phyloP scores from a whole-genome alignment of 2,329 filamentous ascomycete species.

The Colletotrichum euphorbiae region DNA sequence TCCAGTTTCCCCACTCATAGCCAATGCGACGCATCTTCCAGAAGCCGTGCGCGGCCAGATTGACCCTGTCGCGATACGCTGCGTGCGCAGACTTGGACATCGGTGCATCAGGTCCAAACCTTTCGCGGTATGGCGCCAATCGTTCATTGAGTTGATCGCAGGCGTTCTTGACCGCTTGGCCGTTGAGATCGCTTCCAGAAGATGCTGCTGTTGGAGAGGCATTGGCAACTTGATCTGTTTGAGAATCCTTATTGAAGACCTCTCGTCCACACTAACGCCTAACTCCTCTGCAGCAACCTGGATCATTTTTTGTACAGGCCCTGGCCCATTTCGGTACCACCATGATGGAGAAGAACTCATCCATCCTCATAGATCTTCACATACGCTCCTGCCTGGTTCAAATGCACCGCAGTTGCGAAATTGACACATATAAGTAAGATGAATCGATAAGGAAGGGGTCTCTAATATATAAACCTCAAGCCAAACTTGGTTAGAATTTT shows the following conservation, averaged over 20 bases:
- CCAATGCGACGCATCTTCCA: not conserved
- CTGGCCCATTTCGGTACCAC: constrained; percentile 13
- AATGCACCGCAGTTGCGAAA: not conserved
- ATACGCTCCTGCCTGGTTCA: constrained; percentile 5
- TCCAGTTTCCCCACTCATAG: constrained; percentile 7
- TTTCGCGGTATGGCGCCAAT: not conserved
- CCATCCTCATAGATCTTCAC: not conserved
- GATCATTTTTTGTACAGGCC: not conserved
- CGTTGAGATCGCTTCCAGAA: constrained; percentile 7
- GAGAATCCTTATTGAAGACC: constrained; percentile 9
- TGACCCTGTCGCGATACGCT: constrained; percentile 1
- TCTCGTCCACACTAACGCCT: constrained; percentile 1
- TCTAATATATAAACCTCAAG: not conserved
- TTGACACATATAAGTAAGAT: not conserved
- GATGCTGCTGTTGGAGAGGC: not conserved
- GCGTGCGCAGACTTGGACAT: not conserved
- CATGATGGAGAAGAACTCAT: not conserved
- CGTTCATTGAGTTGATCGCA: constrained; percentile 1
- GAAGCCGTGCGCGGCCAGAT: not conserved
- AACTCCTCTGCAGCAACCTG: constrained; percentile 1
- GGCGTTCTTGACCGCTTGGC: constrained; percentile 3
- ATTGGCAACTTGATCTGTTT: not conserved
- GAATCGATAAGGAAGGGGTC: not conserved
- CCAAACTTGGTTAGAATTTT: constrained; percentile 3
- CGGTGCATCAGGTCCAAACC: not conserved